A percentile compares a stretch with the other conserved stretches of the same genome.
These are phyloP conservation scores for Tetracladium setigerum DNA, from an alignment of 495 filamentous ascomycete species.

Conservation along the genomic window DNA sequence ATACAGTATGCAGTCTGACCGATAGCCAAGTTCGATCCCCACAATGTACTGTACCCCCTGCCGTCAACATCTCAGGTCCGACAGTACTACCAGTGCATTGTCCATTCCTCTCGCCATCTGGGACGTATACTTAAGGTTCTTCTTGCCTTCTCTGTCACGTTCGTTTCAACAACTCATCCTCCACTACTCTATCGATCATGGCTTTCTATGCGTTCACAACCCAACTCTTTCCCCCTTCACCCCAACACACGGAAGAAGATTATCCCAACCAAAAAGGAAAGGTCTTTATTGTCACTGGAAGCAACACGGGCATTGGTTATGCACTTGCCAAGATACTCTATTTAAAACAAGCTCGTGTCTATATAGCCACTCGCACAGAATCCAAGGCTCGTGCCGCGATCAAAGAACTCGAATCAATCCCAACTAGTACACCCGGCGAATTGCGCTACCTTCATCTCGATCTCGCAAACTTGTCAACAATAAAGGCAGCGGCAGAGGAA, in stretches of 20 bases:
- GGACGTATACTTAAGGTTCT: too few species aligned
- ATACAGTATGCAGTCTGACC: too few species aligned
- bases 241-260: conserved; percentile 5
- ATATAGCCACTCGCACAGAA: conserved; percentile 39
- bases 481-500: conserved; percentile 36
- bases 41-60: too few species aligned
- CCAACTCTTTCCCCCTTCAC: conserved; percentile 6
- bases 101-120: too few species aligned
- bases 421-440: conserved; percentile 17
- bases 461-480: conserved; percentile 41
- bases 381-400: conserved; percentile 28
- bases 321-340: conserved; percentile 39
- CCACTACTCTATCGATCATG: too few species aligned
- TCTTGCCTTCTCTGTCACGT: too few species aligned
- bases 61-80: too few species aligned
- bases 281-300: conserved; percentile 16
- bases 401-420: conserved; percentile 20
- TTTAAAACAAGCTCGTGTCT: conserved; percentile 39
- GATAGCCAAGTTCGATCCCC: too few species aligned
- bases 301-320: conserved; percentile 8
- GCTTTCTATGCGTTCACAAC: not conserved
- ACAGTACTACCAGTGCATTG: too few species aligned
- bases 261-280: conserved; percentile 3
- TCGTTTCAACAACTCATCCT: too few species aligned
- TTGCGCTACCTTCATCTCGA: conserved; percentile 39